Evolutionary conservation across 2,329 filamentous ascomycete genomes (phyloP).

Genomic region (Arthrobotrys sinensis): DNA sequence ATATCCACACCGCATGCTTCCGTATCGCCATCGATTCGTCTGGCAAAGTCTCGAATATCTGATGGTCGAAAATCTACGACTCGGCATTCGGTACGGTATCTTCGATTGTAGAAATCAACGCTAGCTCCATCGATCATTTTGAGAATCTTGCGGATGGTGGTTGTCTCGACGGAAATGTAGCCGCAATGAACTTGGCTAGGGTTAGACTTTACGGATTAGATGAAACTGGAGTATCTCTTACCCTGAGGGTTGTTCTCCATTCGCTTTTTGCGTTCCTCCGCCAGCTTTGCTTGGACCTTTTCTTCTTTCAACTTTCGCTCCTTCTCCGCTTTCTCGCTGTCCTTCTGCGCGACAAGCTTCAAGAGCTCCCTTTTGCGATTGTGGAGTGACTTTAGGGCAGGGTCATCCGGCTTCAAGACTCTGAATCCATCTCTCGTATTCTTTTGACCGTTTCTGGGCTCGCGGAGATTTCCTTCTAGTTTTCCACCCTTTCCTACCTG

Average conservation of each 20-base stretch:
- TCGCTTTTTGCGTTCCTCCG: slow-evolving; percentile 36
- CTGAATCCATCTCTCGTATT: slow-evolving; percentile 19
- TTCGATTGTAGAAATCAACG: slow-evolving; percentile 48
- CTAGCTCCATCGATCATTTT: slow-evolving; percentile 37
- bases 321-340: slow-evolving; percentile 13
- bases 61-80: slow-evolving; percentile 48
- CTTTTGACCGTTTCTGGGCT: neutral
- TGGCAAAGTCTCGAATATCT: slow-evolving; percentile 38
- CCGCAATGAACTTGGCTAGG: slow-evolving; percentile 31
- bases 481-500: slow-evolving; percentile 22
- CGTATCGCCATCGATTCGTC: slow-evolving; percentile 22
- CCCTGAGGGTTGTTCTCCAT: slow-evolving; percentile 48
- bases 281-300: slow-evolving; percentile 23
- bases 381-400: slow-evolving; percentile 24
- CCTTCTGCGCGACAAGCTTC: slow-evolving; percentile 19
- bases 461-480: slow-evolving; percentile 33
- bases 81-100: slow-evolving; percentile 52
- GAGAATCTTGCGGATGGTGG: slow-evolving; percentile 30
- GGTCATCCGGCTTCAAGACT: slow-evolving; percentile 19
- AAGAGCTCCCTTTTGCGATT: slow-evolving; percentile 35
- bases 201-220: neutral
- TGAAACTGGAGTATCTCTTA: neutral
- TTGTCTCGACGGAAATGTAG: slow-evolving; percentile 44
- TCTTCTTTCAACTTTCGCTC: slow-evolving; percentile 22
- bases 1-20: slow-evolving; percentile 28